phyloP scores from a whole-genome alignment of 768 basidiomycete species.

The Mycena crocata region DNA sequence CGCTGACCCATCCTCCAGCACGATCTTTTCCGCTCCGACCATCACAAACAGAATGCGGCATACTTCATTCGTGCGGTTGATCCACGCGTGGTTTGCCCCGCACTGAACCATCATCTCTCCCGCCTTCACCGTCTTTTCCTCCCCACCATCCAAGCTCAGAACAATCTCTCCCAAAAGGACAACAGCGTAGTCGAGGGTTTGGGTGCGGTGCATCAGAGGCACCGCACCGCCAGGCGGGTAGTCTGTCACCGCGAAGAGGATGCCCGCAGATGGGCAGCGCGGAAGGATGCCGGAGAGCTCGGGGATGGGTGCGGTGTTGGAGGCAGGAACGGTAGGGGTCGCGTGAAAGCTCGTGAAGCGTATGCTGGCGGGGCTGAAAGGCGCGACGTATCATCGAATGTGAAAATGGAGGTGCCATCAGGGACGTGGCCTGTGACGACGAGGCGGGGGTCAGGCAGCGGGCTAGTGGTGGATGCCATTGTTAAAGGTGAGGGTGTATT shows the following conservation, averaged over 20 bases:
- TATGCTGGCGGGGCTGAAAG: not conserved
- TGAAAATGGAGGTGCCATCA: constrained; percentile 21
- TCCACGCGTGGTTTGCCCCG: constrained; percentile 26
- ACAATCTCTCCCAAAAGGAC: constrained; percentile 32
- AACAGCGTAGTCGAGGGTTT: constrained; percentile 29
- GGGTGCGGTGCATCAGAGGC: constrained; percentile 33
- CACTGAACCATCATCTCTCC: constrained; percentile 30
- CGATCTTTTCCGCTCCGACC: constrained; percentile 27
- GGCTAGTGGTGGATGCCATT: constrained; percentile 8
- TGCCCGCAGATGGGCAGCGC: constrained; percentile 18
- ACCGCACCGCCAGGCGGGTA: constrained; percentile 10
- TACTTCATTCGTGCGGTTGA: constrained; percentile 20
- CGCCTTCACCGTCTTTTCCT: constrained; percentile 23
- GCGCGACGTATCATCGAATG: constrained; percentile 11
- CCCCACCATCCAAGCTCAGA: constrained; percentile 16
- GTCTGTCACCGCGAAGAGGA: constrained; percentile 22
- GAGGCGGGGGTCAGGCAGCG: constrained; percentile 12
- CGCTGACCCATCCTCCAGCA: constrained; percentile 18
- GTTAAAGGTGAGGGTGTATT: too few relatives aligned
- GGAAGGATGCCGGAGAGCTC: constrained; percentile 15
- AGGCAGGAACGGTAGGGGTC: constrained; percentile 18
- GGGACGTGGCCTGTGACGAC: constrained; percentile 14
- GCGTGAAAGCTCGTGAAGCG: constrained; percentile 22
- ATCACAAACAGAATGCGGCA: constrained; percentile 22
- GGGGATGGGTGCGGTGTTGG: constrained; percentile 23